A percentile compares a stretch with the other conserved stretches of the same genome.
These are phyloP conservation scores for Quambalaria eucalypti DNA, from an alignment of 1,284 basidiomycete species.

Conservation along the genomic window DNA sequence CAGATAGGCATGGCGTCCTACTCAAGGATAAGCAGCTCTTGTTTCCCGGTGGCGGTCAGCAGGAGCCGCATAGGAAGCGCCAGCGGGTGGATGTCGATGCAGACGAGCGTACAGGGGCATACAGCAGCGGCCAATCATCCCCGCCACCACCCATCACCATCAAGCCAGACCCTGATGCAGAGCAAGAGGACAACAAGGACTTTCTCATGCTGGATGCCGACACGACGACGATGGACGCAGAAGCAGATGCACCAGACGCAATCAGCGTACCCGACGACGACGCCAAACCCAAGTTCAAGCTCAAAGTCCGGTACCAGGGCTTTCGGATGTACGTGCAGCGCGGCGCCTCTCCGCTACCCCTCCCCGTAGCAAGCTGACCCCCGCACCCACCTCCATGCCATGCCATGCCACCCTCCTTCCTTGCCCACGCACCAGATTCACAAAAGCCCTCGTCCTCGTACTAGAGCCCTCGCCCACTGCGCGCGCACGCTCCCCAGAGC, in stretches of 20 bases:
- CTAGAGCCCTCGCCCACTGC: not conserved
- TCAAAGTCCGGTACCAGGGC: not conserved
- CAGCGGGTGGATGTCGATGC: not conserved
- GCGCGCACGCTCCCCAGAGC: not conserved
- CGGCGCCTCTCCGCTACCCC: not conserved
- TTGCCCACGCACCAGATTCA: too few species aligned
- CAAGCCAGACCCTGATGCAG: not conserved
- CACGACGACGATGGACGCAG: not conserved
- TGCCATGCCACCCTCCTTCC: not conserved
- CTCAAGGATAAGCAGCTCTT: conserved; percentile 54
- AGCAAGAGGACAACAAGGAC: not conserved
- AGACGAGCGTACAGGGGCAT: not conserved
- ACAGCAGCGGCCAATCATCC: too few species aligned
- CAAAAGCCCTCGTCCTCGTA: not conserved
- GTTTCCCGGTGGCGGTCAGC: not conserved
- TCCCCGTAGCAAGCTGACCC: not conserved
- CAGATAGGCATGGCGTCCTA: conserved; percentile 46
- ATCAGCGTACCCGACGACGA: not conserved
- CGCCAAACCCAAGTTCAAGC: conserved; percentile 1
- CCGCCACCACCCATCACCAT: too few species aligned
- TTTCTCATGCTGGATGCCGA: not conserved
- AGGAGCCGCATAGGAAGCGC: not conserved
- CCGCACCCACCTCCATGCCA: not conserved
- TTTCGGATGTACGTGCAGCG: not conserved
- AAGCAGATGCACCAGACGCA: not conserved